These are phyloP conservation scores for Phialophora expanda DNA, from an alignment of 2,329 filamentous ascomycete genomes.

Conservation along the genomic window DNA sequence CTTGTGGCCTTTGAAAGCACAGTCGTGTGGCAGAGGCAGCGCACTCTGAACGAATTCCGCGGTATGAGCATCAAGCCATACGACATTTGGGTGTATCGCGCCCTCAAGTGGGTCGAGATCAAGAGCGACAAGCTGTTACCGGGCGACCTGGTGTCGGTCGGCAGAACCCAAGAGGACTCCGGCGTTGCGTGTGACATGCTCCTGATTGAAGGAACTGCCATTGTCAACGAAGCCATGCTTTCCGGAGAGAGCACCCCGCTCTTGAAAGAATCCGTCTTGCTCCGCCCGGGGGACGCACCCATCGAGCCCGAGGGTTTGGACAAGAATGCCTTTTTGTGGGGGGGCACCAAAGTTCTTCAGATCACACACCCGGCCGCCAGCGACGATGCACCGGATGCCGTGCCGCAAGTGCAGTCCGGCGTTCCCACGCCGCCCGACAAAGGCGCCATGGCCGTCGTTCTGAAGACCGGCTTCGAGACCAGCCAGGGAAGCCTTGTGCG, in stretches of 20 bases:
- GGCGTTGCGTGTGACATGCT: constrained; percentile 98
- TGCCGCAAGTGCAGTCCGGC: constrained; percentile 72
- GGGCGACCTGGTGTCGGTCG: constrained; percentile 89
- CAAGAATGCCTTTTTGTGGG: constrained; percentile 96
- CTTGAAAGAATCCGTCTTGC: constrained; percentile 91
- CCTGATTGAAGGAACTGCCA: constrained; percentile 89
- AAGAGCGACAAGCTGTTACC: constrained; percentile 91
- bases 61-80: constrained; percentile 99
- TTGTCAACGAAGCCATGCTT: constrained; percentile 99
- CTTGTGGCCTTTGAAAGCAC: constrained; percentile 96
- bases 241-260: constrained; percentile 97
- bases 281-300: constrained; percentile 78
- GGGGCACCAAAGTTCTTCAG: constrained; percentile 96
- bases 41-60: constrained; percentile 93
- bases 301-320: constrained; percentile 91
- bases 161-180: constrained; percentile 93
- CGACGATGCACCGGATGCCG: constrained; percentile 64
- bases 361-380: constrained; percentile 84
- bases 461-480: constrained; percentile 98
- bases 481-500: constrained; percentile 96
- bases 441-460: constrained; percentile 89
- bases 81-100: constrained; percentile 86
- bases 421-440: constrained; percentile 87
- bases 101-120: constrained; percentile 85
- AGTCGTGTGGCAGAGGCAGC: constrained; percentile 97